Evolutionary conservation across 257 asterid species (phyloP).

Genomic region (Nicotiana obtusifolia): DNA sequence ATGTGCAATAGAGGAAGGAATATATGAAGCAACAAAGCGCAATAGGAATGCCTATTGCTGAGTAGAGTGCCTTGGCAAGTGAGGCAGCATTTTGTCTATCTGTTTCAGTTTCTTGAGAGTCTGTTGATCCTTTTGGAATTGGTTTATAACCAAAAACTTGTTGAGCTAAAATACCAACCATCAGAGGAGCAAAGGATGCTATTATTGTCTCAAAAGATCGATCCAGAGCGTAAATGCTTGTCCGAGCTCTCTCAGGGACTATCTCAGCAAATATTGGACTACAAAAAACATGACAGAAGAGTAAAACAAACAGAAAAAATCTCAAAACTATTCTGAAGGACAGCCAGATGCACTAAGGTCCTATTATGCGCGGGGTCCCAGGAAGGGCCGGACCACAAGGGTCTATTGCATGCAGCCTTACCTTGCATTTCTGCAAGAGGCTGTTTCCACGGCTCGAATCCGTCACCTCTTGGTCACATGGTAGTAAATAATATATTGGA

Average conservation of each 20-base stretch:
- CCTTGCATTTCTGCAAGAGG: no score
- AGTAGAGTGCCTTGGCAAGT: constrained; percentile 82
- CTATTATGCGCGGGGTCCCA: no score
- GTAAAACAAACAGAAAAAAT: not conserved
- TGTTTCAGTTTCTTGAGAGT: not conserved
- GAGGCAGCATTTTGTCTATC: constrained; percentile 70
- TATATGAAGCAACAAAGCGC: constrained; percentile 55
- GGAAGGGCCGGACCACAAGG: no score
- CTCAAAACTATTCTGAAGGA: not conserved
- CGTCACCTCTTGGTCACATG: no score
- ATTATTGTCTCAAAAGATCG: constrained; percentile 49
- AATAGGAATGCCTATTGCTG: constrained; percentile 74
- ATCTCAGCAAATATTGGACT: constrained; percentile 22
- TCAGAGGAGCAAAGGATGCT: constrained; percentile 76
- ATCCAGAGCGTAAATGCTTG: constrained; percentile 16
- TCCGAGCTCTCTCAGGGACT: constrained; percentile 11
- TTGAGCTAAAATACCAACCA: constrained; percentile 68
- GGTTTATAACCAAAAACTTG: constrained; percentile 62
- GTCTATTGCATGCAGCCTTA: no score
- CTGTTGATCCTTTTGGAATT: constrained; percentile 13
- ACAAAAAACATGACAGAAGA: not conserved
- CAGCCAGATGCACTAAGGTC: no score
- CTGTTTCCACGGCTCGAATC: no score
- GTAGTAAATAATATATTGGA: not conserved
- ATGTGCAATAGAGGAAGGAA: constrained; percentile 13